Conservation (phyloP, 768 basidiomycete species). For the Podaxis mareebaensis region DNA sequence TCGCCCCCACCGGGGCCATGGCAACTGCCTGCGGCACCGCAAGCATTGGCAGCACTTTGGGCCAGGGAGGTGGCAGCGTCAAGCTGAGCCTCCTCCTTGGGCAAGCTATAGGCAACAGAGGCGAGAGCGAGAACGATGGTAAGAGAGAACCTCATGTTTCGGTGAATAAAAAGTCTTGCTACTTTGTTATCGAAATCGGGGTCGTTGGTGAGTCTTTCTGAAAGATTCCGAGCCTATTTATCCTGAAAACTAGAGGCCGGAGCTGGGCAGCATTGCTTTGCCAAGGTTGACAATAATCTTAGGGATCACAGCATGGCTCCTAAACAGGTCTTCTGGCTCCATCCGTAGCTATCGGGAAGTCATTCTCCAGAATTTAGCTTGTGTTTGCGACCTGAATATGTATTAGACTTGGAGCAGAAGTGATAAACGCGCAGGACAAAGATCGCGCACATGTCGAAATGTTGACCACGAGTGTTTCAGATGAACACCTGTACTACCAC, state of each 20-base stretch:
- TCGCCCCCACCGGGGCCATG: not conserved
- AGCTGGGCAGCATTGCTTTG: not conserved
- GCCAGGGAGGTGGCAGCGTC: not conserved
- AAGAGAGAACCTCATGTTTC: not conserved
- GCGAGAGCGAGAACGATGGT: not conserved
- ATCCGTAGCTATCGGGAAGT: not conserved
- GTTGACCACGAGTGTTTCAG: not conserved
- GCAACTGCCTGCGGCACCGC: not conserved
- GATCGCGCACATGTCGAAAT: not conserved
- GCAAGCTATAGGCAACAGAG: not conserved
- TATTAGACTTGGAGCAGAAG: not conserved
- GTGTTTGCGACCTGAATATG: not conserved
- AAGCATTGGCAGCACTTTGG: not conserved
- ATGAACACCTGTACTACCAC: not conserved
- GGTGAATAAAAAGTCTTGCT: not conserved
- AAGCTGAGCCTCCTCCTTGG: not conserved
- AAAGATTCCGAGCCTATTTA: not conserved
- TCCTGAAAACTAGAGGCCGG: not conserved
- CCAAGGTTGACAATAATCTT: not conserved
- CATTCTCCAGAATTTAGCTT: not conserved
- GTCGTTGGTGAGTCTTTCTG: not conserved
- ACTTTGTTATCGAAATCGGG: not conserved
- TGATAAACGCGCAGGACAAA: not conserved
- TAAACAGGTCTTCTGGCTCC: not conserved
- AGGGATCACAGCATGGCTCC: not conserved